Evolutionary conservation across 108 stramenopile genomes (phyloP), one percentile per base, ranked within the genome.

Genomic region (Asterionellopsis glacialis): DNA sequence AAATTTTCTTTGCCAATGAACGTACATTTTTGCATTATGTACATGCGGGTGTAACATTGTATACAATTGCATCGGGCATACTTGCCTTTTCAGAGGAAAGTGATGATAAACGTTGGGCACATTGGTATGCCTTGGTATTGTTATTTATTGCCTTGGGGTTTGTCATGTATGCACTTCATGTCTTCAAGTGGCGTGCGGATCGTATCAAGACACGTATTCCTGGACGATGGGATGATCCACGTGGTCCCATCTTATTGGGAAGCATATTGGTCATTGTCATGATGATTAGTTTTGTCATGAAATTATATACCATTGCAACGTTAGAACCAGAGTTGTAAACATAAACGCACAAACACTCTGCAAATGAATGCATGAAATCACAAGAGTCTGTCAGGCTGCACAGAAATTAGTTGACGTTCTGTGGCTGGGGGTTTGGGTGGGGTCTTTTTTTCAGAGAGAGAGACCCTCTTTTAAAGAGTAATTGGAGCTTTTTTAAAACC

Each of bases 1-100:
- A 98, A 73, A 68, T 94, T 16, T 95, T 95, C 81, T 93, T 98
- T 67, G 98, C 98, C 54, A 97, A 97, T 65, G 98, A 98, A 73
- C 87, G 98, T 45, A 97, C 96, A 15, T 96, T 94, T 61, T 59
- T 98, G 47, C 93, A 96, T 59, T 98, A 96, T 96, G 66, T 96
- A 40, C 91, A 92, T 71, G 75, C 82, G 28, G 90, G 79, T 27
- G 85, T 94, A n/a, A 80, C 87, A 3, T 61, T 96, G 28, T 83
- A 77, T 50, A 77, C 88, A 40, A 82, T 96, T 57, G 86, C 88
- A 10, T 73, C 83, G 18, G 90, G 80, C n/a, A 82, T 94, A 43
- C 75, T 96, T 11, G 85, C 89, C 26, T 90, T 91, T 69, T 85
- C 87, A 4, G 69, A 75, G 1, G 75, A 83, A 3, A 57, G 59